Base-by-base conservation (phyloP, 1,139 yeast species). In the Blastobotrys arbuscula region DNA sequence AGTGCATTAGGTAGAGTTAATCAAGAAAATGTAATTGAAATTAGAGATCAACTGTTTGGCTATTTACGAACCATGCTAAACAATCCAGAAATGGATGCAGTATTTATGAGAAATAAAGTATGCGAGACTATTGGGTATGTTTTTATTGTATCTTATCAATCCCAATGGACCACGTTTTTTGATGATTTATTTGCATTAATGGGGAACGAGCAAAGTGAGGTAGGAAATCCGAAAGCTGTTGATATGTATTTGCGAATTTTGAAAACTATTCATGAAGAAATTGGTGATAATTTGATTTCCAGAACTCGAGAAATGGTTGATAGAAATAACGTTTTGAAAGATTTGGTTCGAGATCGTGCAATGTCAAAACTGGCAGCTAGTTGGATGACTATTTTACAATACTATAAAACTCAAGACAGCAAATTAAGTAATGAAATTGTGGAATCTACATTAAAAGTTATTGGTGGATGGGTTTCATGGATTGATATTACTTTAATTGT, bases 401-500 rank as follows among this genome's bases (percentile, higher is more conserved):
- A 63, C 20, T 70, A 72, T 57, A 8, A 42, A 20, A 43, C 33
- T 3, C 8, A 34, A 13, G 19, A 18, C 2, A 39, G 24, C 21
- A 20, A 30, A 6, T 48, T 72, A 39, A 53, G 74, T 9, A 63
- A 63, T 38, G 84, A 77, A 19, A 77, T 84, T 42, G 63, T 83
- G 50, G 79, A 77, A 52, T 76, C 77, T 50, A 71, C 82, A n/a
- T 73, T 88, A 50, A 73, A 74, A 48, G 81, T 82, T 50, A 78
- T 92, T 49, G 97, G 97, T 7, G 81, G 81, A 20, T 94, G 86
- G 75, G 86, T 89, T 26, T 83, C 90, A 28, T 94, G 99, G 99
- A 88, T 92, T 67, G 98, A 94, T 61, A 86, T 92, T 54, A 74
- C 82, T 28, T 71, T 92, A 53, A 82, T 94, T 52, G 78, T 90